phyloP scores from a whole-genome alignment of 495 filamentous ascomycete species.

The Neurospora tetrasperma region DNA sequence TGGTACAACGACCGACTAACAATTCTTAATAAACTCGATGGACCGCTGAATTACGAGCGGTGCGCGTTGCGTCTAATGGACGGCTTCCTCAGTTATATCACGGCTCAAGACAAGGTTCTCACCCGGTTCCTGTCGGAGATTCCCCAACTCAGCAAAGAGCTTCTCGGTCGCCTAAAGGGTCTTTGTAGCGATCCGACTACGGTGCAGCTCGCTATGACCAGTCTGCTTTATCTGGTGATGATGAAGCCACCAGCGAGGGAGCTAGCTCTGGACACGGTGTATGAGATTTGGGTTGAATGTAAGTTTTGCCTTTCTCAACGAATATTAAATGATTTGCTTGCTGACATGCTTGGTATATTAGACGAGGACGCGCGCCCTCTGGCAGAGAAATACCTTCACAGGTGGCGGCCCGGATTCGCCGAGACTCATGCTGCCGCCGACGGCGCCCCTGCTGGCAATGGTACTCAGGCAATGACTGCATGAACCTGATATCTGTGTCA shows the following conservation, averaged over 20 bases:
- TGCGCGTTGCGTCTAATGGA: conserved; percentile 76
- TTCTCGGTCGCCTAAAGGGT: conserved; percentile 65
- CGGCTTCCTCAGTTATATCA: conserved; percentile 77
- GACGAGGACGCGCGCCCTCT: conserved; percentile 43
- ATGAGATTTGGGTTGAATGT: conserved; percentile 80
- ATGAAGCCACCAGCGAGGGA: conserved; percentile 75
- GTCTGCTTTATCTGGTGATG: conserved; percentile 64
- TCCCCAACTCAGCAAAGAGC: conserved; percentile 58
- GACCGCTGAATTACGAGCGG: conserved; percentile 59
- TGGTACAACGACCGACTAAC: conserved; percentile 87
- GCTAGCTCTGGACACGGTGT: conserved; percentile 68
- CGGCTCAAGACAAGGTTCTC: conserved; percentile 75
- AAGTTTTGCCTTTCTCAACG: conserved; percentile 22
- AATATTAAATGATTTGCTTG: conserved; percentile 3
- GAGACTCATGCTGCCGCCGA: conserved; percentile 22
- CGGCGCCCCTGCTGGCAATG: conserved; percentile 3
- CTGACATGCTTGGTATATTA: conserved; percentile 4
- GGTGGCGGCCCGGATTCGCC: conserved; percentile 42
- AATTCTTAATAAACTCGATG: conserved; percentile 31
- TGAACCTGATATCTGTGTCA: neutral
- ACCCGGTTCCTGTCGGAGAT: conserved; percentile 89
- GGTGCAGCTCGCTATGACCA: conserved; percentile 38
- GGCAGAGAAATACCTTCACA: conserved; percentile 42
- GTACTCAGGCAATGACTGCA: conserved; percentile 3
- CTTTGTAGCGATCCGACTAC: conserved; percentile 82